A percentile compares a stretch with the other conserved stretches of the same genome.
phyloP scores from a whole-genome alignment of 352 stramenopile species.

The Phytophthora brassicae region DNA sequence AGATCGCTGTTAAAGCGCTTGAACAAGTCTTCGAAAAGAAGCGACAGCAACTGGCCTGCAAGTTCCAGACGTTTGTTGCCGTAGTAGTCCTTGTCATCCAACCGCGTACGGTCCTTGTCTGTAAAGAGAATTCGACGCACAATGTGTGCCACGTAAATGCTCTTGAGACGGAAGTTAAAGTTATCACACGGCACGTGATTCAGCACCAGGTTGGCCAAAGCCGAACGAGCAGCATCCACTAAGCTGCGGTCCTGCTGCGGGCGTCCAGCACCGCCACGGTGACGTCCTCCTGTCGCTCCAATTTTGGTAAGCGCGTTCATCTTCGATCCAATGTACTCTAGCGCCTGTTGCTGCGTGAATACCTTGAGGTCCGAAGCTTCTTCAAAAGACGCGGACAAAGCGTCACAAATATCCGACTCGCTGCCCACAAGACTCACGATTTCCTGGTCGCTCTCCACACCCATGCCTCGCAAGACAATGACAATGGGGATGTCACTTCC shows the following conservation, averaged over 20 bases:
- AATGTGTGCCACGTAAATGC: conserved; percentile 98
- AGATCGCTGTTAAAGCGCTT: conserved; percentile 99
- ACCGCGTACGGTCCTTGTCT: conserved; percentile 83
- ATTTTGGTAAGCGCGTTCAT: conserved; percentile 87
- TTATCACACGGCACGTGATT: conserved; percentile 98
- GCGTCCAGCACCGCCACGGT: conserved; percentile 32
- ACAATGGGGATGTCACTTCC: conserved; percentile 97
- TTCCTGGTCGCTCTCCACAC: conserved; percentile 98
- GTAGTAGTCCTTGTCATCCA: conserved; percentile 99
- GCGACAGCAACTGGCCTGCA: conserved; percentile 95
- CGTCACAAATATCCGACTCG: conserved; percentile 94
- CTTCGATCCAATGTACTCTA: conserved; percentile 97
- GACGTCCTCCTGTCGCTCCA: conserved; percentile 42
- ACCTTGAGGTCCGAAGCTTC: conserved; percentile 95
- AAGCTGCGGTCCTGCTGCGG: conserved; percentile 58
- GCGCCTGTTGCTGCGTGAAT: conserved; percentile 94
- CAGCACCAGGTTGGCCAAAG: conserved; percentile 98
- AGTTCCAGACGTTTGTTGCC: conserved; percentile 99
- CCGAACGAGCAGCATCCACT: conserved; percentile 96
- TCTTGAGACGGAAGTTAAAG: conserved; percentile 98
- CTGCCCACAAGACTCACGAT: conserved; percentile 96
- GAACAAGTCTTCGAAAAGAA: conserved; percentile 99
- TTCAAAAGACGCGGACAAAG: conserved; percentile 95
- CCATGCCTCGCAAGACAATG: conserved; percentile 97
- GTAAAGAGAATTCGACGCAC: conserved; percentile 91